Evolutionary conservation across 495 filamentous ascomycete genomes (phyloP).

Genomic region (Talaromyces liani): DNA sequence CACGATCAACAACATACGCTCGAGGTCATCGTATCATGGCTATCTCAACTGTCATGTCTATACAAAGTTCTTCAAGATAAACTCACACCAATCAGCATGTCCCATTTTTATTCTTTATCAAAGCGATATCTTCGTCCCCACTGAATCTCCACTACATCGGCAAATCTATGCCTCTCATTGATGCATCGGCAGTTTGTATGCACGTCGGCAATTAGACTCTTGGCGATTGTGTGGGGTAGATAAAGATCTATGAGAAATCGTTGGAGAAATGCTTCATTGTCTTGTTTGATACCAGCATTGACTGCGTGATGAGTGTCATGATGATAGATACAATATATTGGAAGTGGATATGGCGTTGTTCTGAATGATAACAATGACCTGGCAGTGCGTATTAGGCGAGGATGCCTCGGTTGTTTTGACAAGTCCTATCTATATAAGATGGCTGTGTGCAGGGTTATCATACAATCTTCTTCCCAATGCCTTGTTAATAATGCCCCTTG

Average conservation of each 20-base stretch:
- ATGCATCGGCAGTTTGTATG: slow-evolving; percentile 1
- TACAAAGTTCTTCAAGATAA: background rate
- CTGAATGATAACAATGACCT: background rate
- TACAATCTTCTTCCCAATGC: background rate
- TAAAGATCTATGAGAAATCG: background rate
- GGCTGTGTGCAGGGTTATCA: background rate
- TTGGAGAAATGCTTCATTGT: background rate
- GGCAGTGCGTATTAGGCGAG: background rate
- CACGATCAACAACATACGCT: background rate
- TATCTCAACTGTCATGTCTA: background rate
- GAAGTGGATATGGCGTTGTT: background rate
- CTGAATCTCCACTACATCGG: background rate
- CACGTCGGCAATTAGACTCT: slow-evolving; percentile 7
- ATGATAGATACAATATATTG: background rate
- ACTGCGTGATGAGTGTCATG: background rate
- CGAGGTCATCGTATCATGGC: background rate
- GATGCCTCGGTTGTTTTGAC: slow-evolving; percentile 11
- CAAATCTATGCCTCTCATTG: background rate
- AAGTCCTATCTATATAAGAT: slow-evolving; percentile 1
- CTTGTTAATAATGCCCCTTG: background rate
- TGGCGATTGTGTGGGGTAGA: slow-evolving; percentile 1
- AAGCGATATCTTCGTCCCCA: background rate
- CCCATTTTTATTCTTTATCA: background rate
- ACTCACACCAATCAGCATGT: background rate
- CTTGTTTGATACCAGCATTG: background rate